A percentile compares a stretch with the other conserved stretches of the same genome.
Conservation (phyloP, 495 filamentous ascomycete species). For the Aspergillus bridgeri region DNA sequence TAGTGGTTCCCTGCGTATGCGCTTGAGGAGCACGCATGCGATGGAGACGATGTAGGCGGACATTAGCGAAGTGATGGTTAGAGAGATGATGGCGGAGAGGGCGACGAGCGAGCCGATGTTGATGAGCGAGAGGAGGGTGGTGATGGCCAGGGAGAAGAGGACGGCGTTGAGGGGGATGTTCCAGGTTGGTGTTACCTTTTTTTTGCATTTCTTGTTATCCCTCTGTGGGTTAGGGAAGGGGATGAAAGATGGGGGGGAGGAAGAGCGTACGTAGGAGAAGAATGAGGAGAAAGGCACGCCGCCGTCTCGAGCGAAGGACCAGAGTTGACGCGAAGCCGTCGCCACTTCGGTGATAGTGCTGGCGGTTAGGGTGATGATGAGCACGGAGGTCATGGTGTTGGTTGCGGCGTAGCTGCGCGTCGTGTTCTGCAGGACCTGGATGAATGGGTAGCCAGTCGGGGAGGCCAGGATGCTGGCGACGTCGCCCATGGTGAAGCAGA, state of each 20-base stretch:
- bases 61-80: slow-evolving; percentile 39
- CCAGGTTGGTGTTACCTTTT: slow-evolving; percentile 49
- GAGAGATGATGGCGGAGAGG: slow-evolving; percentile 45
- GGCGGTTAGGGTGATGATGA: slow-evolving; percentile 47
- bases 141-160: slow-evolving; percentile 41
- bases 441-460: slow-evolving; percentile 48
- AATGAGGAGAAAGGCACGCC: slow-evolving; percentile 54
- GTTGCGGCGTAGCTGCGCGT: slow-evolving; percentile 42
- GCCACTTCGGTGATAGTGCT: slow-evolving; percentile 53
- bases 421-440: slow-evolving; percentile 53
- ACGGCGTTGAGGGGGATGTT: slow-evolving; percentile 53
- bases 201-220: background rate
- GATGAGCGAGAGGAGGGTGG: slow-evolving; percentile 49
- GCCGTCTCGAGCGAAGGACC: slow-evolving; percentile 54
- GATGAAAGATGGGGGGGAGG: background rate
- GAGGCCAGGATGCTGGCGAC: slow-evolving; percentile 36
- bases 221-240: background rate
- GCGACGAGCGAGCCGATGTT: slow-evolving; percentile 51
- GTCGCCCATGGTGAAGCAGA: slow-evolving; percentile 53
- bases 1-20: slow-evolving; percentile 38
- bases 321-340: slow-evolving; percentile 55
- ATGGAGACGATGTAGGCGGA: slow-evolving; percentile 52
- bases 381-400: slow-evolving; percentile 47
- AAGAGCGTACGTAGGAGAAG: slow-evolving; percentile 42
- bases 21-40: slow-evolving; percentile 44